Evolutionary conservation across 2,329 filamentous ascomycete genomes (phyloP).

Genomic region (Pezicula neosporulosa): DNA sequence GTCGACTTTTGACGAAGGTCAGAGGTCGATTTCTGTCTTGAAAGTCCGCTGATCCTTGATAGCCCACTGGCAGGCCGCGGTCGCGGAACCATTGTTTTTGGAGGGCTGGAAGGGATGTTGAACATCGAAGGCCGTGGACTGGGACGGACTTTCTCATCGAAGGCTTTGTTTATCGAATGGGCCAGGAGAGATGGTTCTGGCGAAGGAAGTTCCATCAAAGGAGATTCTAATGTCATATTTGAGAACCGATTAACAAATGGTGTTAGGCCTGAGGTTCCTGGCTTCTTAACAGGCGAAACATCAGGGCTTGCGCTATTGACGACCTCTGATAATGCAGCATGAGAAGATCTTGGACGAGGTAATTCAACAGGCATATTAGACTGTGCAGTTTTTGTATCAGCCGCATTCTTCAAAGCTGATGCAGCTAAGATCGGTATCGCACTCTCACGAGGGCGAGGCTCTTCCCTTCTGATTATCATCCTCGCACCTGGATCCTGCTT

Average conservation of each 20-base stretch:
- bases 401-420: constrained; percentile 14
- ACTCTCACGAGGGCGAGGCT: constrained; percentile 9
- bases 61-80: constrained; percentile 3
- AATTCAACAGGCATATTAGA: constrained; percentile 10
- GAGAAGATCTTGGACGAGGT: constrained; percentile 10
- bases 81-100: constrained; percentile 17
- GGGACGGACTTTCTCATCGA: constrained; percentile 13
- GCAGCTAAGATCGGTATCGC: constrained; percentile 15
- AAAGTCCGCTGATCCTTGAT: constrained; percentile 7
- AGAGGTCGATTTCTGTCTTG: constrained; percentile 11
- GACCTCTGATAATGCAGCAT: constrained; percentile 23
- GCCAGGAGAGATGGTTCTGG: constrained; percentile 12
- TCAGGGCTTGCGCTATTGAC: constrained; percentile 19
- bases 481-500: background rate
- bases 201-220: constrained; percentile 12
- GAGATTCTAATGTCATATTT: constrained; percentile 13
- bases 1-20: constrained; percentile 5
- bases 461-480: constrained; percentile 1
- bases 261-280: background rate
- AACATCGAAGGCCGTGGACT: constrained; percentile 25
- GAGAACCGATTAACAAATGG: constrained; percentile 16
- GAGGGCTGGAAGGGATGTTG: constrained; percentile 25
- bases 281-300: background rate
- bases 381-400: constrained; percentile 6
- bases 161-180: constrained; percentile 6